Evolutionary conservation across 2,329 filamentous ascomycete species (phyloP).

Genomic region (Ascochyta pisi): DNA sequence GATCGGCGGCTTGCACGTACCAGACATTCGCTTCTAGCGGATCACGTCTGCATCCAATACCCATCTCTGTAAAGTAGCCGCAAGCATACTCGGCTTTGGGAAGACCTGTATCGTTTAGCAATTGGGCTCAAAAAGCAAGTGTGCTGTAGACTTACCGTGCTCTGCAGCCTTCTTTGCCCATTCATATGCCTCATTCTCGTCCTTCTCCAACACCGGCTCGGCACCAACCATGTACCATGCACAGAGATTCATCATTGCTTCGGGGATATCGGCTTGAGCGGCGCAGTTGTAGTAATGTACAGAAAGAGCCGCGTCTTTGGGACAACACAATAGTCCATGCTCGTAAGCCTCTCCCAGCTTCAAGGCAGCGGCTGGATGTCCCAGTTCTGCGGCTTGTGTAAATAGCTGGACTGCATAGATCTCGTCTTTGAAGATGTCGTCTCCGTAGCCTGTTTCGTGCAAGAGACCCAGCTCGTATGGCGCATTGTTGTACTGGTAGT

Average conservation of each 20-base stretch:
- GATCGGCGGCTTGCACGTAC: conserved; percentile 95
- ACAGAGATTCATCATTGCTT: conserved; percentile 97
- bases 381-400: conserved; percentile 90
- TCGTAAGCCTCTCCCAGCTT: conserved; percentile 97
- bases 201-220: conserved; percentile 88
- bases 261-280: conserved; percentile 80
- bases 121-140: not conserved
- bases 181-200: conserved; percentile 94
- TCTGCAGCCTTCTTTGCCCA: conserved; percentile 91
- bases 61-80: conserved; percentile 98
- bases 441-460: conserved; percentile 92
- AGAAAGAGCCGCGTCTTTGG: conserved; percentile 87
- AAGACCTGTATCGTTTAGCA: conserved; percentile 58
- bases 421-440: conserved; percentile 91
- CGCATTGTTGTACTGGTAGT: conserved; percentile 88
- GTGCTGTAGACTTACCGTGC: conserved; percentile 66
- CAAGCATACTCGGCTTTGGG: conserved; percentile 87
- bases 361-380: conserved; percentile 84
- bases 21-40: conserved; percentile 97
- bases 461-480: conserved; percentile 89
- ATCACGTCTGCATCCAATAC: conserved; percentile 92
- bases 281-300: conserved; percentile 98
- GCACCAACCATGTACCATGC: conserved; percentile 99
- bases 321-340: conserved; percentile 85
- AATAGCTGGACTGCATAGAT: conserved; percentile 92